Base-by-base conservation (phyloP, 257 asterid species). In the Capsicum chinense region DNA sequence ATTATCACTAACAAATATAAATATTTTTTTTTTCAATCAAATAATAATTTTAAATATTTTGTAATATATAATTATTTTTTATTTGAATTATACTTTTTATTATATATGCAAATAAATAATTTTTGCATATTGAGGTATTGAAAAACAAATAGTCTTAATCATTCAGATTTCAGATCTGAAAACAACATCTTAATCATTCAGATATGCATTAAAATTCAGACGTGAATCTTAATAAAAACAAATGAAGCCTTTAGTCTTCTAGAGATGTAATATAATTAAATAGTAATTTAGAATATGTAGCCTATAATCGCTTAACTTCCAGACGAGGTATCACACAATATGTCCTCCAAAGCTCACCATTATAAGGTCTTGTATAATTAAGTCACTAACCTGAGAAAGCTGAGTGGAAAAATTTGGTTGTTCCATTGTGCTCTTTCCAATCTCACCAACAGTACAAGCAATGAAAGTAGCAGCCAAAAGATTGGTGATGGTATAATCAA, bases 361-460 rank as follows among this genome's bases (percentile, higher is more conserved):
- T n/a, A 26, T 26, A 21, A 21, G 47, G 21, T 42, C 0, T 47
- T 74, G 39, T 3, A 62, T 63, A 39, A 39, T 39, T 39, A 62
- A 6, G 56, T 16, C 58, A 63, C 87, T 69, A 70, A 93, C 99
- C 94, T 96, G 97, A 79, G 95, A 85, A 11, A 96, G 89, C 85
- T 94, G 99, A 71, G 88, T 81, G 7, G 93, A 48, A 83, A 96
- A 96, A 81, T 92, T 93, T 2, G 98, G 98, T 84, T 74, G 89
- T 69, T 90, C 89, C 42, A n/a, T 59, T 12, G 95, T 85, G 86
- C 87, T 84, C 2, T 74, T 86, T 54, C 98, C 98, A 13, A 93
- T 92, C 86, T 94, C 92, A 35, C 98, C 99, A 82, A 94, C 93
- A 33, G 99, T 92, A 88, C 94, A 92, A 67, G 98, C 99, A 83